Conservation (phyloP, 441 rosid genomes). For the Populus hybrid region DNA sequence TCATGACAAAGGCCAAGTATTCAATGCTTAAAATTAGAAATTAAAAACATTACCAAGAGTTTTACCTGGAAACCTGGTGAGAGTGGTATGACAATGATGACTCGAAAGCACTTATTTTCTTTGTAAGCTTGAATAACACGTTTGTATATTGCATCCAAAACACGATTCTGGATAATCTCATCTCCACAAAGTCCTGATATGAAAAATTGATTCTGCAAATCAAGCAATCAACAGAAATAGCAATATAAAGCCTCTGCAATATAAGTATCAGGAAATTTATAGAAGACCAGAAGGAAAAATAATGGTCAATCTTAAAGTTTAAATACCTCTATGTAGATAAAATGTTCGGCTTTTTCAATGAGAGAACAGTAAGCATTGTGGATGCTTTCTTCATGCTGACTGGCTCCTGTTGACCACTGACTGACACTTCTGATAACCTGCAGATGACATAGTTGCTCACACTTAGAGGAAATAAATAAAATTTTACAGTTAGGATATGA, state of each 20-base stretch:
- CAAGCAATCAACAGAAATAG: constrained; percentile 25
- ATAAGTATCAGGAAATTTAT: background rate
- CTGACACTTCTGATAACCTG: constrained; percentile 95
- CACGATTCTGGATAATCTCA: constrained; percentile 80
- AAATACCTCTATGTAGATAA: constrained; percentile 90
- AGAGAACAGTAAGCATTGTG: constrained; percentile 85
- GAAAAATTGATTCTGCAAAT: constrained; percentile 94
- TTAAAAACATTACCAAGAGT: background rate
- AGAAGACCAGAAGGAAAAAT: background rate
- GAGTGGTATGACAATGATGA: constrained; percentile 87
- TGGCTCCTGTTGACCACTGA: constrained; percentile 98
- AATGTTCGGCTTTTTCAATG: constrained; percentile 88
- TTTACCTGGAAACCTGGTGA: constrained; percentile 96
- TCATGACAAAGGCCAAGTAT: background rate
- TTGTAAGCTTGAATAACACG: constrained; percentile 83
- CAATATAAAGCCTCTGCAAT: constrained; percentile 1
- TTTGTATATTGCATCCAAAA: constrained; percentile 73
- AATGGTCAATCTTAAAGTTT: background rate
- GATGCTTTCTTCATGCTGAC: constrained; percentile 95
- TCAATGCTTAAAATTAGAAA: constrained; percentile 10
- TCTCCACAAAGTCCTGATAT: constrained; percentile 98
- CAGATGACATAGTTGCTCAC: constrained; percentile 11
- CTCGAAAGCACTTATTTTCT: constrained; percentile 80
- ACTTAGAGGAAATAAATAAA: background rate
- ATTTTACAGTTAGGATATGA: background rate